A percentile compares a stretch with the other conserved stretches of the same genome.
These are phyloP conservation scores for Schwanniomyces sp. DNA, from an alignment of 805 yeast species.

Conservation along the genomic window DNA sequence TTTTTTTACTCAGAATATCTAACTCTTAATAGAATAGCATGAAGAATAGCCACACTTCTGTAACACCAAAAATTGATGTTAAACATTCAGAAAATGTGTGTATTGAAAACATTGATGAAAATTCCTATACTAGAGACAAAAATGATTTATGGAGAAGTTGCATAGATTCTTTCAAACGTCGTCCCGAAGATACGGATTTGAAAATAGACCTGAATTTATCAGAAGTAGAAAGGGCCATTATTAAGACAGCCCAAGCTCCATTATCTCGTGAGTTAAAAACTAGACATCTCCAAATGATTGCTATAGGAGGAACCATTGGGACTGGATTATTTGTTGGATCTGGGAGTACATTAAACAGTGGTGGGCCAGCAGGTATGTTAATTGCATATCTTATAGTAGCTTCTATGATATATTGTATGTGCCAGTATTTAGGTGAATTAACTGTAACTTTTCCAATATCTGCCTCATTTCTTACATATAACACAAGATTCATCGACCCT, in stretches of 20 bases:
- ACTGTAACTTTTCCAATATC: constrained; percentile 62
- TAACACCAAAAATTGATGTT: no score
- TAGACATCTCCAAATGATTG: constrained; percentile 66
- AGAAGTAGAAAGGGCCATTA: constrained; percentile 28
- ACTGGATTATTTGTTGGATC: constrained; percentile 70
- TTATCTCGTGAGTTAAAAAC: constrained; percentile 52
- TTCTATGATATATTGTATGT: constrained; percentile 55
- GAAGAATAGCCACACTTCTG: no score
- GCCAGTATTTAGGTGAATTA: constrained; percentile 62
- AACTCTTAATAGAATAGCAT: no score
- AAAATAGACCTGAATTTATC: constrained; percentile 12
- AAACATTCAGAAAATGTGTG: no score
- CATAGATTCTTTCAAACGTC: constrained; percentile 20
- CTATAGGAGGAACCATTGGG: constrained; percentile 69
- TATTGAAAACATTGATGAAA: no score
- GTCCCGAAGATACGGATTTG: neutral
- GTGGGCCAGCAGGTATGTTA: constrained; percentile 64
- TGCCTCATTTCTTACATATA: constrained; percentile 64
- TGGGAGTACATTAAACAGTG: constrained; percentile 53
- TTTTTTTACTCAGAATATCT: no score
- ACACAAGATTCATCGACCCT: constrained; percentile 56
- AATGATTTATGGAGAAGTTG: no score
- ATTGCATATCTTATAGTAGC: constrained; percentile 59
- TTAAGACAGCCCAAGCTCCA: constrained; percentile 52
- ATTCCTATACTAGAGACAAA: no score